These are phyloP conservation scores for Tolypocladium tundrense DNA, from an alignment of 2,329 filamentous ascomycete genomes.

Conservation along the genomic window DNA sequence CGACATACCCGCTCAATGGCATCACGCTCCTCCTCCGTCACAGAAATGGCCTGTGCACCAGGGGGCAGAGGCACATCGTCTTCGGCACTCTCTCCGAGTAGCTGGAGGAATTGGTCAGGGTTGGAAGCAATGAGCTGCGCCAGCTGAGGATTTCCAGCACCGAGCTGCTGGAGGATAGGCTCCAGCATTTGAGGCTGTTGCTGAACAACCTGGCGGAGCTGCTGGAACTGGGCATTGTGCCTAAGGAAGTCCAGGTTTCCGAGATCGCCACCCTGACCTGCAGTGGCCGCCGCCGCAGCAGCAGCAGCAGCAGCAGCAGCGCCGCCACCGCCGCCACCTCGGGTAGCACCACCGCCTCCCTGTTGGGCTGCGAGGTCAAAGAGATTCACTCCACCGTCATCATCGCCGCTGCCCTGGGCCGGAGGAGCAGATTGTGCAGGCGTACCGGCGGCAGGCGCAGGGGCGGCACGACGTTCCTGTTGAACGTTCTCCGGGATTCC, in stretches of 20 bases:
- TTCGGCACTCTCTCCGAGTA: constrained; percentile 80
- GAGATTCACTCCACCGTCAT: constrained; percentile 68
- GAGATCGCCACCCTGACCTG: constrained; percentile 41
- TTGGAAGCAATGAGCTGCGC: constrained; percentile 86
- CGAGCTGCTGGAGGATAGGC: constrained; percentile 92
- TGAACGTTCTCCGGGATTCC: constrained; percentile 82
- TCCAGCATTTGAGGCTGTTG: constrained; percentile 98
- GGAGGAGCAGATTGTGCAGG: constrained; percentile 25
- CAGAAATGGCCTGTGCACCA: constrained; percentile 78
- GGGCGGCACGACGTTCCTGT: constrained; percentile 45
- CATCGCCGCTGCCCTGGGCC: constrained; percentile 38
- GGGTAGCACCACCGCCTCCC: constrained; percentile 30
- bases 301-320: constrained; percentile 30
- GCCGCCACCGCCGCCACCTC: constrained; percentile 29
- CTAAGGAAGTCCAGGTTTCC: constrained; percentile 88
- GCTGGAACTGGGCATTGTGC: constrained; percentile 95
- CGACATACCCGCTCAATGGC: constrained; percentile 79
- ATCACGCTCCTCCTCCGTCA: constrained; percentile 93
- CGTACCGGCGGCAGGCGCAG: constrained; percentile 30
- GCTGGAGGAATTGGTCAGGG: constrained; percentile 83
- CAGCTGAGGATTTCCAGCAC: constrained; percentile 86
- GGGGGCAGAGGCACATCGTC: constrained; percentile 78
- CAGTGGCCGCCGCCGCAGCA: constrained; percentile 39
- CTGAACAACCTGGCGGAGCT: constrained; percentile 92
- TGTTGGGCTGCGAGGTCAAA: constrained; percentile 88